Evolutionary conservation across 2,329 filamentous ascomycete species (phyloP), one percentile per base, ranked within the genome.

Genomic region (Didymella pinodella): DNA sequence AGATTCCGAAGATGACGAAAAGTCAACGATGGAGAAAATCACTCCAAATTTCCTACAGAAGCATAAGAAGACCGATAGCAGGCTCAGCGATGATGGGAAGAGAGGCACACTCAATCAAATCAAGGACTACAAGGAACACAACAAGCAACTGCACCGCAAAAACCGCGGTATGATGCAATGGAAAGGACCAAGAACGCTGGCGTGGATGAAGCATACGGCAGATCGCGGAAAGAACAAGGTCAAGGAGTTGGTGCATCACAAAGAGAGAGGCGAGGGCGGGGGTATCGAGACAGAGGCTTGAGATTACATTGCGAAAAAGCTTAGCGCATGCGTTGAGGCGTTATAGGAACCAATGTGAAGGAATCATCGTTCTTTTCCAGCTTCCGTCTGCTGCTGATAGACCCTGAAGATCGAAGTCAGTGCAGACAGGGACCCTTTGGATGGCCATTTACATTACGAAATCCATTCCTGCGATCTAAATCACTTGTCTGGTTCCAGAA

Each of bases 91-190:
- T 22, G 67, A 76, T 38, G 75, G 77, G 1, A 81, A 77, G 62
- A 78, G 81, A 61, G 86, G 81, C 38, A 70, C 79, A 36, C 75
- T 80, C 10, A 82, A 83, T 43, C 80, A 85, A 70, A 59, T 87
- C 45, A 83, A 82, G 56, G 87, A 90, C 59, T 90, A 76, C 54
- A 75, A 74, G 40, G 55, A 65, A 8, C 64, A 70, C 28, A 52
- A 61, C 16, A 73, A 74, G 48, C 63, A 73, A 46, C 48, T 76
- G 34, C 73, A 75, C 56, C 48, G 72, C 1, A 88, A 85, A 70
- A 87, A 92, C 68, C 78, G 87, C 22, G 90, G 90, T 0, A 71
- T 90, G 40, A 92, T 92, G 90, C 90, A 92, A 77, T 92, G 88
- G 86, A 84, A 83, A 80, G 74, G 84, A 68, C 84, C 81, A 20